Evolutionary conservation across 2,329 filamentous ascomycete species (phyloP), one percentile per base, ranked within the genome.

Genomic region (Aspergillus fumigatiaffinis): DNA sequence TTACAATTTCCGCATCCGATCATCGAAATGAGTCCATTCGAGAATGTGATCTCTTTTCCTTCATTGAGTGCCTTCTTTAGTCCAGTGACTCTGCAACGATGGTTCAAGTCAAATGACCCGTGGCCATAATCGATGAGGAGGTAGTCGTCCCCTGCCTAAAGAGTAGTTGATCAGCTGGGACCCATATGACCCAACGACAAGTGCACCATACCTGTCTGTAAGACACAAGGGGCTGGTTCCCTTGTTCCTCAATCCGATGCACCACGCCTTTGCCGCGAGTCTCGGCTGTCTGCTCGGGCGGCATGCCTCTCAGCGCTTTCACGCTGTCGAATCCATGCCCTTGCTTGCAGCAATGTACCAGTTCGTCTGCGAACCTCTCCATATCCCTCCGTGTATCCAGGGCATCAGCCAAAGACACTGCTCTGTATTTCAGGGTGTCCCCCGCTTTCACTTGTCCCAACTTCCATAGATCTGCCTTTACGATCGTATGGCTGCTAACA

Each of bases 391-490:
- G 73, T 48, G 78, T 68, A 41, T 71, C 70, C 1, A 85, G 66
- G 0, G 84, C 82, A 60, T 81, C 77, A 21, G 80, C 73, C n/a
- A 84, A 70, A 3, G 81, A 79, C 1, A 83, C 78, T 1, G 77
- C 74, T 47, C 74, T 73, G 59, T 82, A 84, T 46, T 75, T 76
- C 46, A 87, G 60, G 2, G 74, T 80, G 63, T 85, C 81, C 3
- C 84, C 84, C 2, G 85, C 79, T 59, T 83, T 84, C 28, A 87
- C 70, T 65, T 87, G 84, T 0, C 85, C 85, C 10, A 87, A 64
- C 63, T 85, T 84, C 84, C 84, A 87, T 64, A 81, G 77, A 52
- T 86, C 84, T 1, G 79, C 83, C 57, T 79, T 80, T 29, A 84
- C 76, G 12, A 85, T 76, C 0, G 84, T 87, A 2, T 80, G 79